These are phyloP conservation scores for Penicillium taxi DNA, from an alignment of 495 filamentous ascomycete genomes.

Conservation along the genomic window DNA sequence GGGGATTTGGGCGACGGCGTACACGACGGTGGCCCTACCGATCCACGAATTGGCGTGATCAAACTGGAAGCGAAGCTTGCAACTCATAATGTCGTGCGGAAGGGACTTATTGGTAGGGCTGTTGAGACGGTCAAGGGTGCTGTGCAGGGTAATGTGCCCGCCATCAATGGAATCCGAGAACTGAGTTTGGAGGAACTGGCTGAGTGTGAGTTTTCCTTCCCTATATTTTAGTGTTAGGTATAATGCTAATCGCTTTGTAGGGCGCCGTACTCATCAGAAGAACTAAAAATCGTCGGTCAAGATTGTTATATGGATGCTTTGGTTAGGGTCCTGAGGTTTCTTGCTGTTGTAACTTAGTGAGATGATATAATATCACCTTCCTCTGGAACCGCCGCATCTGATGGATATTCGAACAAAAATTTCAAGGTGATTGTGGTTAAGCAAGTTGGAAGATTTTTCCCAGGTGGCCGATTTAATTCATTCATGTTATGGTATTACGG, in stretches of 20 bases:
- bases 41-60: constrained; percentile 64
- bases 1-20: constrained; percentile 84
- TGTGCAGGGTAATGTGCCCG: constrained; percentile 61
- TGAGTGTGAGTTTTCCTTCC: constrained; percentile 26
- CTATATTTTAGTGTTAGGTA: constrained; percentile 1
- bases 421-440: no score
- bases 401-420: no score
- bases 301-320: neutral
- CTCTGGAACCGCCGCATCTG: no score
- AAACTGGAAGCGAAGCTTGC: constrained; percentile 38
- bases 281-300: no score
- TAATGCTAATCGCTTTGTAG: constrained; percentile 9
- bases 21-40: constrained; percentile 73
- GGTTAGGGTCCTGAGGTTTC: neutral
- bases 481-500: no score
- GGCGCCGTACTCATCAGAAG: constrained; percentile 25
- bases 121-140: constrained; percentile 70
- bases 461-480: no score
- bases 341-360: neutral
- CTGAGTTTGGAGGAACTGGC: constrained; percentile 59
- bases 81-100: constrained; percentile 36
- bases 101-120: constrained; percentile 47
- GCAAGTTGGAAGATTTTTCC: no score
- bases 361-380: neutral
- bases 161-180: constrained; percentile 73